Evolutionary conservation across 2,329 filamentous ascomycete species (phyloP).

Genomic region (Claviceps quebecensis): DNA sequence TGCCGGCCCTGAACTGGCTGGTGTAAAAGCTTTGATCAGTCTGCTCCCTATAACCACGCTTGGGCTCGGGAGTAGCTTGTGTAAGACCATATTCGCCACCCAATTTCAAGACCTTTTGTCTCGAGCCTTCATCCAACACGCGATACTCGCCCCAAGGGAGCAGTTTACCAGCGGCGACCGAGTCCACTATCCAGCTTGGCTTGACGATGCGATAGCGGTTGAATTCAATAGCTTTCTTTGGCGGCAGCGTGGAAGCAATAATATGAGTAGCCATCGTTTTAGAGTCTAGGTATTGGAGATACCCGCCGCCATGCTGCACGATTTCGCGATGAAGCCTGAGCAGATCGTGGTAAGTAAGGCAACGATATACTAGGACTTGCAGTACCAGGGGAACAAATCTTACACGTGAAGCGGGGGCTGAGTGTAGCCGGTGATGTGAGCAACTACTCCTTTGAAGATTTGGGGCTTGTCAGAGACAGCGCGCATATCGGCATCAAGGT

Average conservation of each 20-base stretch:
- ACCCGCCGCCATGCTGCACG: conserved; percentile 85
- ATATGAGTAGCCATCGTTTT: conserved; percentile 96
- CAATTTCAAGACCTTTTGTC: conserved; percentile 61
- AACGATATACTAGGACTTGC: not conserved
- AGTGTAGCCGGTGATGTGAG: conserved; percentile 89
- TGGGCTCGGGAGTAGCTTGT: conserved; percentile 43
- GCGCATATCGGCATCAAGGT: conserved; percentile 73
- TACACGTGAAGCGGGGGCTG: conserved; percentile 77
- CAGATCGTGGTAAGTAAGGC: conserved; percentile 7
- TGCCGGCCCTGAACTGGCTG: conserved; percentile 43
- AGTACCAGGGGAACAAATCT: conserved; percentile 9
- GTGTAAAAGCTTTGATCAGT: conserved; percentile 74
- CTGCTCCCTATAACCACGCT: conserved; percentile 63
- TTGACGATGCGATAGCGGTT: conserved; percentile 81
- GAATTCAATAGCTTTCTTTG: conserved; percentile 87
- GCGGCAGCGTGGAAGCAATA: conserved; percentile 77
- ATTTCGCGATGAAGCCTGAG: conserved; percentile 61
- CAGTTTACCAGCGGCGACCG: conserved; percentile 64
- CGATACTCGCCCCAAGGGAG: conserved; percentile 79
- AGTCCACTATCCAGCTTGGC: conserved; percentile 88
- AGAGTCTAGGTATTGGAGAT: conserved; percentile 84
- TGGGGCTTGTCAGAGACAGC: conserved; percentile 55
- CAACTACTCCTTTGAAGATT: conserved; percentile 84
- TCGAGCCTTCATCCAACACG: conserved; percentile 69
- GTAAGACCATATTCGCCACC: conserved; percentile 50